Conservation (phyloP, 192 early-diverging fungal genomes). For the Coemansia reversa region DNA sequence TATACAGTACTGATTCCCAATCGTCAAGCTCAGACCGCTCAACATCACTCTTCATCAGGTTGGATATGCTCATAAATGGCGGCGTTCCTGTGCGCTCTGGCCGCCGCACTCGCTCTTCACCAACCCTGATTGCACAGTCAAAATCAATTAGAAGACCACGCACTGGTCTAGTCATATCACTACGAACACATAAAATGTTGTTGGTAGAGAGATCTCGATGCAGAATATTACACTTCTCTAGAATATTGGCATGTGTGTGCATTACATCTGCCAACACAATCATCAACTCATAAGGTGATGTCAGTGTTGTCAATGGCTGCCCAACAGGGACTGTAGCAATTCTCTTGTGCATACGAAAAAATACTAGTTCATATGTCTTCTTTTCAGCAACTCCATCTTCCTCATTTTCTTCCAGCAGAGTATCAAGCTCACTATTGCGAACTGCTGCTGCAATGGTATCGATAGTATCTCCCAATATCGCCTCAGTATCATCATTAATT, state of each 20-base stretch:
- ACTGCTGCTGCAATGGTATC: not conserved
- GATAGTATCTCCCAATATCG: not conserved
- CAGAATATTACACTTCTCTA: not conserved
- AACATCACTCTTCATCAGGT: not conserved
- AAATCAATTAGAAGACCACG: not conserved
- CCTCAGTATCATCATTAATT: not conserved
- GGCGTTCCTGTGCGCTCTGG: not conserved
- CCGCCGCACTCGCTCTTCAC: not conserved
- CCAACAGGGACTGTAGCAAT: not conserved
- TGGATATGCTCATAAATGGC: not conserved
- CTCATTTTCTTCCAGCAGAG: not conserved
- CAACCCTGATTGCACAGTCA: not conserved
- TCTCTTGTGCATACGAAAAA: not conserved
- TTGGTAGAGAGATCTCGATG: not conserved
- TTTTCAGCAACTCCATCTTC: not conserved
- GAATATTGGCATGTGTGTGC: not conserved
- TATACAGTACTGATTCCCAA: not conserved
- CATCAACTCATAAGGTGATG: not conserved
- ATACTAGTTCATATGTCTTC: not conserved
- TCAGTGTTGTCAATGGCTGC: not conserved
- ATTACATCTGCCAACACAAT: not conserved
- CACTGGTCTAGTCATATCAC: not conserved
- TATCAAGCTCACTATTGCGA: not conserved
- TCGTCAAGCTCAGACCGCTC: not conserved
- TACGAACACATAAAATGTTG: not conserved